phyloP scores from a whole-genome alignment of 148 eudicot species.

The Rhododendron henanense region DNA sequence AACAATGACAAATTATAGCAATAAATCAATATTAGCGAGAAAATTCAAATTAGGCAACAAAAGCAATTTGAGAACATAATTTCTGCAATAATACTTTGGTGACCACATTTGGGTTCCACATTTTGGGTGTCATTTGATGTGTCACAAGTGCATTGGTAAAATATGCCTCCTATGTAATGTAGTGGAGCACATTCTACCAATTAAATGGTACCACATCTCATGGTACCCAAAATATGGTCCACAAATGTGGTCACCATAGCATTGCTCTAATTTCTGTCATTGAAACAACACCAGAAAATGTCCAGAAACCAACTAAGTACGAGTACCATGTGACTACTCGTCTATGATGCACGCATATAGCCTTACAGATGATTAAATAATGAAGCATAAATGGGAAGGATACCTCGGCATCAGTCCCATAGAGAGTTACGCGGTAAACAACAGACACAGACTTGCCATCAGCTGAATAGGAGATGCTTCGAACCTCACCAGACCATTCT shows the following conservation, averaged over 20 bases:
- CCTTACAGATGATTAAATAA: neutral
- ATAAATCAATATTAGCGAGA: neutral
- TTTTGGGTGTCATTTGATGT: neutral
- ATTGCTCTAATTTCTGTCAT: neutral
- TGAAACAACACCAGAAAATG: neutral
- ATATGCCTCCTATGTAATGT: neutral
- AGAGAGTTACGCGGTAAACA: slow-evolving; percentile 57
- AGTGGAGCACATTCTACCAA: neutral
- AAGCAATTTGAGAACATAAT: neutral
- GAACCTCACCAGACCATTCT: slow-evolving; percentile 98
- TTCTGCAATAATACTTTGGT: neutral
- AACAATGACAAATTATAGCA: neutral
- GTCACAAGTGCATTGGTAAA: neutral
- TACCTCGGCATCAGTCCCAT: slow-evolving; percentile 16
- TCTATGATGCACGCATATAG: neutral
- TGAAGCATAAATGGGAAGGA: slow-evolving; percentile 8
- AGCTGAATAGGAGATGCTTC: slow-evolving; percentile 65
- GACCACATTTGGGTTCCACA: neutral
- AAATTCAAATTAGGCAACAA: neutral
- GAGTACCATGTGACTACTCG: neutral
- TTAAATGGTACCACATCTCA: neutral
- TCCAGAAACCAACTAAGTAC: neutral
- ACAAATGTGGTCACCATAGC: neutral
- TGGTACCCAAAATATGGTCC: neutral
- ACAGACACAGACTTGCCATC: slow-evolving; percentile 81